Base-by-base conservation (phyloP, 2,329 filamentous ascomycete species). In the Corniculantispora saksenae region DNA sequence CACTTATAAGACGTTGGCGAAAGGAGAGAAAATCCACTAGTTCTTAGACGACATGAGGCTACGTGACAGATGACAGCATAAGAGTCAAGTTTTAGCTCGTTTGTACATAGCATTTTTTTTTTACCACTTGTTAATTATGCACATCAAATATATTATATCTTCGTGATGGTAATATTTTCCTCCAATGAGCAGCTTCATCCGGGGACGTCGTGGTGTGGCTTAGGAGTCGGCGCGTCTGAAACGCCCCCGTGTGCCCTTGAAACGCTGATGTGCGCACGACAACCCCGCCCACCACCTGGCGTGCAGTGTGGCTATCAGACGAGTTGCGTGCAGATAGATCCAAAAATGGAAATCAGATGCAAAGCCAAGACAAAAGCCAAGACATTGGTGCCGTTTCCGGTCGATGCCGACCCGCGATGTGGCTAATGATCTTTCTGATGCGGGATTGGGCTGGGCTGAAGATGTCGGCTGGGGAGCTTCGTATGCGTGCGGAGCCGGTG, bases 1-100 rank as follows among this genome's bases (percentile, higher is more conserved):
- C 23, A 63, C 69, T 3, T 71, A 70, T 35, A 70, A 61, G 29
- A n/a, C 35, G 12, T 40, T 64, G 32, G 32, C 21, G 17, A 55
- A 51, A 6, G 63, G 63, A 40, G 40, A 65, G 21, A 65, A 56
- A 27, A 65, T 65, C 38, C 62, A 47, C 17, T 53, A 55, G 25
- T 35, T 10, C 21, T 10, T 2, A 10, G 32, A 12, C 9, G 3
- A n/a, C 6, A 7, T 50, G 43, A 48, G 19, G 25, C 27, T 48
- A 38, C 17, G 43, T 21, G n/a, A 21, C 27, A 17, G 19, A 50
- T 19, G 29, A 38, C 45, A 40, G 45, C 45, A 50, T 25, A 21
- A 15, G 19, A 23, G 29, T 19, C n/a, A 35, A 4, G 19, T 12
- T 43, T 47, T 47, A 29, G 51, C 19, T 55, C 8, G 47, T 50